A percentile compares a stretch with the other conserved stretches of the same genome.
phyloP scores from a whole-genome alignment of 129 eudicot genomes.

The Silybum marianum region DNA sequence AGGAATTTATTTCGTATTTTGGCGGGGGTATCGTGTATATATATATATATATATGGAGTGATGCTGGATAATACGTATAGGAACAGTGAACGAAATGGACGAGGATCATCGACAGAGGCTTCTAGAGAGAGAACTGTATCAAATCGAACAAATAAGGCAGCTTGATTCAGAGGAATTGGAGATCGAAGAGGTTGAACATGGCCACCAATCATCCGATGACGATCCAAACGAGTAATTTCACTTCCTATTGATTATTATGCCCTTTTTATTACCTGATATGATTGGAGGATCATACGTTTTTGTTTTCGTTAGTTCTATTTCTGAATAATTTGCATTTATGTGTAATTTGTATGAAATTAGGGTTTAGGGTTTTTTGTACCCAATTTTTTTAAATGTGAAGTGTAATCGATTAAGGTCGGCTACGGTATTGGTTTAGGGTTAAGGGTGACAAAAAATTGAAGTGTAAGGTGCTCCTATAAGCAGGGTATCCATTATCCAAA shows the following conservation, averaged over 20 bases:
- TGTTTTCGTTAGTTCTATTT: background rate
- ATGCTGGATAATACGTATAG: slow-evolving; percentile 1
- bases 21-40: slow-evolving; percentile 17
- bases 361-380: slow-evolving; percentile 26
- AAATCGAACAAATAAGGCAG: slow-evolving; percentile 73
- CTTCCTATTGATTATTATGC: background rate
- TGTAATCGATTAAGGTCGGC: background rate
- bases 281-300: background rate
- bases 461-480: background rate
- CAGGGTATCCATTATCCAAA: background rate
- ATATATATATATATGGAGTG: background rate
- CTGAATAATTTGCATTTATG: background rate
- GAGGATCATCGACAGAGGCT: slow-evolving; percentile 41
- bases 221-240: slow-evolving; percentile 38
- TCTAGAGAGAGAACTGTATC: slow-evolving; percentile 69
- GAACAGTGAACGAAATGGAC: slow-evolving; percentile 40
- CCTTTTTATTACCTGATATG: background rate
- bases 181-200: slow-evolving; percentile 82
- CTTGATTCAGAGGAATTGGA: slow-evolving; percentile 85
- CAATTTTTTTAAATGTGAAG: background rate
- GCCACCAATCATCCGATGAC: slow-evolving; percentile 63
- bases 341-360: slow-evolving; percentile 14
- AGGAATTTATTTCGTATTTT: slow-evolving; percentile 15
- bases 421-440: background rate
- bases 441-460: too few relatives aligned